phyloP scores from a whole-genome alignment of 306 rosid genomes.

The Bauhinia variegata region DNA sequence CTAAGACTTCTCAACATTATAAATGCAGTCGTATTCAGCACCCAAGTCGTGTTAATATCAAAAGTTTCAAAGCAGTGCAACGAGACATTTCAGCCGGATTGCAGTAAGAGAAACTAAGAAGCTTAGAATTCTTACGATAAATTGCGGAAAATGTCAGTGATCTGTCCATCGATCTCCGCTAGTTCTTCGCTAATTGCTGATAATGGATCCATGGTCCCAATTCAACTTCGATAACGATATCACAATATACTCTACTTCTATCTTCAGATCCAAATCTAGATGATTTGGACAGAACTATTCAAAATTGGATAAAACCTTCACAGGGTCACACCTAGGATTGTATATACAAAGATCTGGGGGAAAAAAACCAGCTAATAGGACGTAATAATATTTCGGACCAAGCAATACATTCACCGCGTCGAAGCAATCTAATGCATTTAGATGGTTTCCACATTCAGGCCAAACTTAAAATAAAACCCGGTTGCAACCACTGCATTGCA shows the following conservation, averaged over 20 bases:
- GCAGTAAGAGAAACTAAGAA: background rate
- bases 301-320: constrained; percentile 11
- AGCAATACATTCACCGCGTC: constrained; percentile 4
- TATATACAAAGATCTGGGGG: background rate
- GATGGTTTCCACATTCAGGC: constrained; percentile 5
- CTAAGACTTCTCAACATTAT: background rate
- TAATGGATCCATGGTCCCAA: constrained; percentile 62
- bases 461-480: background rate
- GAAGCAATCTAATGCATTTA: background rate
- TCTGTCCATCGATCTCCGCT: constrained; percentile 86
- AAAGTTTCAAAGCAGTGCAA: background rate
- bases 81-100: background rate
- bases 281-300: background rate
- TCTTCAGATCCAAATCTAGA: constrained; percentile 6
- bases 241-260: background rate
- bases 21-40: background rate
- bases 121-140: constrained; percentile 57
- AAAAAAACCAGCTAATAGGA: background rate
- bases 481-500: background rate
- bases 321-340: background rate
- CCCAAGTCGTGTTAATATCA: background rate
- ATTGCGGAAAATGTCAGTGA: constrained; percentile 79
- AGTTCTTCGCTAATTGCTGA: constrained; percentile 85
- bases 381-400: background rate
- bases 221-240: background rate